Evolutionary conservation across 129 eudicot genomes (phyloP).

Genomic region (Gnaphalium uliginosum): DNA sequence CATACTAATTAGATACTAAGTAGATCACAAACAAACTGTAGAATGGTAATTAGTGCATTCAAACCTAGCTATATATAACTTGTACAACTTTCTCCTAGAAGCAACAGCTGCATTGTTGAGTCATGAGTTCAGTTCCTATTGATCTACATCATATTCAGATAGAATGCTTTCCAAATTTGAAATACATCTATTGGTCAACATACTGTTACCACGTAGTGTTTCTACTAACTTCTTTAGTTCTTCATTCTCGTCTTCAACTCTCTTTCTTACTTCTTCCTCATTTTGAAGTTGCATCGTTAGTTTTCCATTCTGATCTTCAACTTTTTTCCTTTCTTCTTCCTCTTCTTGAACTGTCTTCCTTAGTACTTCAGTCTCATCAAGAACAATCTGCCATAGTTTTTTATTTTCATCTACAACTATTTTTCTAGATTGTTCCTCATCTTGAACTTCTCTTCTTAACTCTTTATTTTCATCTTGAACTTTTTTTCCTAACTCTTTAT

Average conservation of each 20-base stretch:
- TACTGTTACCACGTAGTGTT: constrained; percentile 4
- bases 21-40: not conserved
- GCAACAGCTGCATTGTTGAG: not conserved
- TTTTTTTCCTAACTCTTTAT: not conserved
- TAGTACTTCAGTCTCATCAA: constrained; percentile 25
- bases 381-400: constrained; percentile 19
- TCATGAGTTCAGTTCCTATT: not conserved
- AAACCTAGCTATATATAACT: constrained; percentile 5
- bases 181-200: not conserved
- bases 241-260: not conserved
- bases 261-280: not conserved
- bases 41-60: not conserved
- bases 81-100: not conserved
- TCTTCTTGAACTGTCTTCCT: constrained; percentile 22
- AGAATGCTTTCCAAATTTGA: constrained; percentile 14
- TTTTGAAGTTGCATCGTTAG: not conserved
- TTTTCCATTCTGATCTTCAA: not conserved
- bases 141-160: constrained; percentile 1
- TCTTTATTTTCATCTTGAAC: constrained; percentile 19
- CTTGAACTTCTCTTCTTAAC: not conserved
- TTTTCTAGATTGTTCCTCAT: not conserved
- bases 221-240: constrained; percentile 29
- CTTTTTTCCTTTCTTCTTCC: constrained; percentile 11
- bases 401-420: constrained; percentile 16
- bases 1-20: not conserved